These are phyloP conservation scores for Podila clonocystis DNA, from an alignment of 192 early-diverging fungal genomes.

Conservation along the genomic window DNA sequence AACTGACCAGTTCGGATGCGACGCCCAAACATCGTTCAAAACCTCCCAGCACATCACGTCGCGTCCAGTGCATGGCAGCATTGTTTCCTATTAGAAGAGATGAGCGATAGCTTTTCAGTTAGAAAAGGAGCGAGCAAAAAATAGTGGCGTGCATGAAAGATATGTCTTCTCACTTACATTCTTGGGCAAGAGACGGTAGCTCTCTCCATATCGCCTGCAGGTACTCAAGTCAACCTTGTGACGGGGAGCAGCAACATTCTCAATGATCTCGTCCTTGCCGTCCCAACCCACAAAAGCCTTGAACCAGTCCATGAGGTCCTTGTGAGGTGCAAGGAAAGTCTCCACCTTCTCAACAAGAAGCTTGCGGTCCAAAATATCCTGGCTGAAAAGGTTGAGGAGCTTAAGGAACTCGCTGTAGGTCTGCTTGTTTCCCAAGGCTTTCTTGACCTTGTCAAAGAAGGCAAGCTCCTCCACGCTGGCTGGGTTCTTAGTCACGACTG, in stretches of 20 bases:
- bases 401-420: slow-evolving; percentile 98
- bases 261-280: slow-evolving; percentile 72
- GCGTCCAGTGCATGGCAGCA: slow-evolving; percentile 86
- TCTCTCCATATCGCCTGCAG: slow-evolving; percentile 73
- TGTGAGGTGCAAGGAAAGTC: slow-evolving; percentile 83
- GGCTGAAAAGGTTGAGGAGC: slow-evolving; percentile 92
- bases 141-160: not conserved
- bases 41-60: slow-evolving; percentile 93
- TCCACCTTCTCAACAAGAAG: slow-evolving; percentile 86
- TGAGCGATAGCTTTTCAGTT: not conserved
- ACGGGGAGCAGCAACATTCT: slow-evolving; percentile 68
- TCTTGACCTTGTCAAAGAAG: slow-evolving; percentile 94
- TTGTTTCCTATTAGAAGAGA: slow-evolving; percentile 50
- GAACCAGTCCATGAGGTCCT: slow-evolving; percentile 95
- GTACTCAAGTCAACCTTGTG: slow-evolving; percentile 72
- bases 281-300: slow-evolving; percentile 88
- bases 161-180: slow-evolving; percentile 53
- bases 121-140: no score
- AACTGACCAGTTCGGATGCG: slow-evolving; percentile 91
- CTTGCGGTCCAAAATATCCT: slow-evolving; percentile 90
- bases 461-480: slow-evolving; percentile 84
- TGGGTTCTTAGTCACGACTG: slow-evolving; percentile 38
- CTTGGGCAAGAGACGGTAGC: slow-evolving; percentile 76
- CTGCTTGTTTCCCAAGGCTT: slow-evolving; percentile 84
- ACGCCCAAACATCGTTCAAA: slow-evolving; percentile 96